Evolutionary conservation across 805 yeast species (phyloP), one percentile per base, ranked within the genome.

Genomic region (Scheffersomyces lignosus): DNA sequence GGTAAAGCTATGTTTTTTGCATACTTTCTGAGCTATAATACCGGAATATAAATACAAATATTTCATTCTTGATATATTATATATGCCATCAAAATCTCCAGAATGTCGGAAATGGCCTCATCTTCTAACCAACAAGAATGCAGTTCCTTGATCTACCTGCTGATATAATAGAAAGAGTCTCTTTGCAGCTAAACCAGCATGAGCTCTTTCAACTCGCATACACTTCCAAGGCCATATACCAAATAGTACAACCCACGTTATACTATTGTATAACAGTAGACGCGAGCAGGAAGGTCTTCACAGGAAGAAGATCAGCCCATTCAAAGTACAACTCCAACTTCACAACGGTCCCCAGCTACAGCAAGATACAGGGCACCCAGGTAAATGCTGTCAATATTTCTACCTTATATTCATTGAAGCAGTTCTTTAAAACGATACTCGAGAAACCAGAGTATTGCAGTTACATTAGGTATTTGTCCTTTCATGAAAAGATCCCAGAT

Each of bases 371-470:
- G n/a, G n/a, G n/a, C n/a, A n/a, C n/a, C n/a, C n/a, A n/a, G n/a
- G n/a, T n/a, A n/a, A n/a, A n/a, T n/a, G n/a, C 39, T 9, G 26
- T 31, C 12, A 37, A 31, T 6, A 36, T 45, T 22, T 35, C 44
- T 9, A 33, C 44, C 15, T 29, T 45, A 9, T 43, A 43, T 23
- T 39, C 44, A 16, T 33, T 45, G 24, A 45, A 45, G 31, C 17
- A 37, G 15, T 38, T 43, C 31, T 43, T 45, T 31, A 40, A 43
- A 26, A 28, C 23, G 14, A 18, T 40, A 8, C 15, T n/a, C n/a
- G 18, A 16, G 7, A 12, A 30, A 17, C 35, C 40, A 4, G 9
- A 14, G 5, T 18, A 14, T 10, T 30, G 41, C 5, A 18, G 24
- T 4, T 26, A 34, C 17, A 36, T 37, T 29, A 28, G 32, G 20